Conservation (phyloP, 2,329 filamentous ascomycete genomes). For the Botrytis porri region DNA sequence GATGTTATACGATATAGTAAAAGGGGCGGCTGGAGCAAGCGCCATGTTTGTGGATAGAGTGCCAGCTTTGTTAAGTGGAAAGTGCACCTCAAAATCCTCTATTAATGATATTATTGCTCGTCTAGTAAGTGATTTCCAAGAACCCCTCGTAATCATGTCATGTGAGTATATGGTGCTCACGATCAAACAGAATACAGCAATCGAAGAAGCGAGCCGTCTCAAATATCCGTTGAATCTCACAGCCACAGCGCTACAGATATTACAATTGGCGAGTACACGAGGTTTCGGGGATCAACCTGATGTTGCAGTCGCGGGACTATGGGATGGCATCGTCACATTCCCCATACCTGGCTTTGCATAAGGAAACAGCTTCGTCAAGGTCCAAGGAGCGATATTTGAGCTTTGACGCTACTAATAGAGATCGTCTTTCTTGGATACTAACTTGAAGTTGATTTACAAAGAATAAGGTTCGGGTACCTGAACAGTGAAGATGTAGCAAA, state of each 20-base stretch:
- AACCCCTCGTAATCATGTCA: background rate
- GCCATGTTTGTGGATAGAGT: conserved; percentile 42
- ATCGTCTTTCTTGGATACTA: background rate
- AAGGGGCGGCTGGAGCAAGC: conserved; percentile 40
- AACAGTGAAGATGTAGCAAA: background rate
- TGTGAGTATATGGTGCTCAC: conserved; percentile 18
- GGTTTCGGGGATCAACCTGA: conserved; percentile 40
- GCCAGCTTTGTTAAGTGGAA: conserved; percentile 40
- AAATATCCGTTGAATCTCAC: conserved; percentile 41
- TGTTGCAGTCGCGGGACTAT: conserved; percentile 41
- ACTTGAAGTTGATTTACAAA: background rate
- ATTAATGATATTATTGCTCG: conserved; percentile 41
- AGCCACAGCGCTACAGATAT: conserved; percentile 39
- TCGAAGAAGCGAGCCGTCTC: conserved; percentile 33
- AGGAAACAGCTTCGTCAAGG: background rate
- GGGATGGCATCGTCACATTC: conserved; percentile 35
- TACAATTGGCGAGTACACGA: conserved; percentile 38
- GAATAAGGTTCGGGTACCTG: background rate
- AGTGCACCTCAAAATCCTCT: conserved; percentile 39
- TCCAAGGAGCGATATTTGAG: background rate
- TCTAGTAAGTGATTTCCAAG: conserved; percentile 24
- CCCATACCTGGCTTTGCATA: background rate
- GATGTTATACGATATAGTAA: conserved; percentile 48
- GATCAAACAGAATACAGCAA: conserved; percentile 38
- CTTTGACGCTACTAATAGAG: background rate